Evolutionary conservation across 2,329 filamentous ascomycete species (phyloP), one percentile per base, ranked within the genome.

Genomic region (Lasiodiplodia gonubiensis): DNA sequence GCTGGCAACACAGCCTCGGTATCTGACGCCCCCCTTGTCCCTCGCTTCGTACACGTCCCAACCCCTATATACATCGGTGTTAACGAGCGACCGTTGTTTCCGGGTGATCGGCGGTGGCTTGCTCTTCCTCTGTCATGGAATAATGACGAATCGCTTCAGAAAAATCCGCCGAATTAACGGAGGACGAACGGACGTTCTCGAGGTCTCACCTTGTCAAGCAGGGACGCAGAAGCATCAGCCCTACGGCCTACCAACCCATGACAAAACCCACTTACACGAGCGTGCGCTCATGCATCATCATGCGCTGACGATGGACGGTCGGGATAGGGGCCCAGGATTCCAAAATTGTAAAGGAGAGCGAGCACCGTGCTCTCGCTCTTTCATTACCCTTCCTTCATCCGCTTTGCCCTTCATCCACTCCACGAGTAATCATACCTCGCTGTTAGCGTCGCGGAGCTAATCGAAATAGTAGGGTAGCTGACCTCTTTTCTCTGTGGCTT

Each of bases 61-160:
- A 4, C 18, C 30, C 42, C 59, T 48, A 30, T 37, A 21, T 37
- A 63, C 46, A 11, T 46, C 59, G 59, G 42, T 16, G 10, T 37
- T 49, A 37, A 63, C 42, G 46, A 63, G 46, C 59, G n/a, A 51
- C 46, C 59, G 46, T 52, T 63, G 59, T 63, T 6, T 63, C 59
- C 59, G 59, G 46, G 21, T 63, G 59, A 63, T 63, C 59, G 30
- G 59, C 59, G 30, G 39, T 48, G 25, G 57, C 23, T 30, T 3
- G n/a, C 42, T 46, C 7, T 1, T 18, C n/a, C 54, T 63, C 27
- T 21, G 49, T 37, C 35, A 35, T 21, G 46, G 42, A 42, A 63
- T 16, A 25, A 61, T 18, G 39, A 18, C 37, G 42, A 46, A n/a
- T 18, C 18, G 42, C 42, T 46, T n/a, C 42, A 46, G 42, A n/a